A percentile compares a stretch with the other conserved stretches of the same genome.
Evolutionary conservation across 75 land plant species (phyloP).

Genomic region (Picea sitchensis): DNA sequence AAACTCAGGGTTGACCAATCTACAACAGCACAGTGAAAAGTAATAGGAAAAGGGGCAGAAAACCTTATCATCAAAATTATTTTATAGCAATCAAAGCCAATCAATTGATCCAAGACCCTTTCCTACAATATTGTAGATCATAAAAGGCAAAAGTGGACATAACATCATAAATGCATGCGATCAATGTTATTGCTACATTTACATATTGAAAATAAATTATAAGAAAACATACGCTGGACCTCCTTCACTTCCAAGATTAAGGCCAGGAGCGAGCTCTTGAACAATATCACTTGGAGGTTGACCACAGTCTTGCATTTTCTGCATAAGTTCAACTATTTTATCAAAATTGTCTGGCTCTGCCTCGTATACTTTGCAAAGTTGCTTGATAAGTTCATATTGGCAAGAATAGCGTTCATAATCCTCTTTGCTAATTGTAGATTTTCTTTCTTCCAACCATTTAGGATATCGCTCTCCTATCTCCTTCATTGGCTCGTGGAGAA

Average conservation of each 20-base stretch:
- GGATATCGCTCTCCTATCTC: constrained; percentile 94
- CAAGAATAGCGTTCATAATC: constrained; percentile 66
- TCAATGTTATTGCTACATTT: not conserved
- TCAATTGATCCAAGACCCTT: not conserved
- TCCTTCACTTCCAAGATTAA: constrained; percentile 67
- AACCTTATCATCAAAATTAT: not conserved
- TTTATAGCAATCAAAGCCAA: not conserved
- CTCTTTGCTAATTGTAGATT: constrained; percentile 48
- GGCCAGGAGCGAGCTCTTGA: constrained; percentile 89
- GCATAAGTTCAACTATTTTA: constrained; percentile 92
- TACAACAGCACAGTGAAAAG: not conserved
- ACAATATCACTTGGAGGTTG: constrained; percentile 95
- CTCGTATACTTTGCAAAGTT: constrained; percentile 86
- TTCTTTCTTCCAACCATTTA: constrained; percentile 79
- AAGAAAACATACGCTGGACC: constrained; percentile 59
- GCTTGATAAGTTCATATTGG: constrained; percentile 71
- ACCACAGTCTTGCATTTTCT: constrained; percentile 98
- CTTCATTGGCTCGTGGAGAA: constrained; percentile 97
- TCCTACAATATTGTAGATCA: not conserved
- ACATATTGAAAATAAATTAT: not conserved
- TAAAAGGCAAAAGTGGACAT: not conserved
- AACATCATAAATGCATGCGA: not conserved
- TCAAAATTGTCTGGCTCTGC: constrained; percentile 72
- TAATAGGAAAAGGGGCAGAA: not conserved
- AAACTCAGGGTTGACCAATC: not conserved